These are phyloP conservation scores for Candida albicans DNA, from an alignment of 1,139 yeast genomes.

Conservation along the genomic window DNA sequence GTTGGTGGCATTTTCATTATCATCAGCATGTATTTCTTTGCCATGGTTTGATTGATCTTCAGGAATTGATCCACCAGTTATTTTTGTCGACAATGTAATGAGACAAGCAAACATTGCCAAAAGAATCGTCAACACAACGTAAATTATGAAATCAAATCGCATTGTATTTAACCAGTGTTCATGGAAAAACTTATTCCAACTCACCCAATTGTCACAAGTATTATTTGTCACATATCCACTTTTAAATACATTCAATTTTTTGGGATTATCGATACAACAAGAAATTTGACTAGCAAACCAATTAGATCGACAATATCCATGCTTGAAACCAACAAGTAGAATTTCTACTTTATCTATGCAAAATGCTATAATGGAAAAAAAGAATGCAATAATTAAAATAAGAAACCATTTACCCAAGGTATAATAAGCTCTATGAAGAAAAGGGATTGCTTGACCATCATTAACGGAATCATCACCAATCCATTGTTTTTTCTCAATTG, in stretches of 20 bases:
- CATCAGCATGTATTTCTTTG: background rate
- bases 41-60: conserved; percentile 1
- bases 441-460: conserved; percentile 19
- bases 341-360: conserved; percentile 53
- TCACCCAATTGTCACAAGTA: conserved; percentile 34
- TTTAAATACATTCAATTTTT: conserved; percentile 21
- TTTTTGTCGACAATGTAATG: conserved; percentile 51
- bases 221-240: conserved; percentile 30
- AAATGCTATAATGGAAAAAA: conserved; percentile 53
- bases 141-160: conserved; percentile 37
- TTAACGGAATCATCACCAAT: conserved; percentile 5
- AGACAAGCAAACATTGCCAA: conserved; percentile 50
- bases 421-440: conserved; percentile 26
- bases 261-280: conserved; percentile 35
- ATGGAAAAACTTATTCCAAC: conserved; percentile 43
- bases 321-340: conserved; percentile 52
- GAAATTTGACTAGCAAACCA: conserved; percentile 48
- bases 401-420: conserved; percentile 49
- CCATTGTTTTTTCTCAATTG: conserved; percentile 23
- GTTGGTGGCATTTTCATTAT: background rate
- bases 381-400: conserved; percentile 48
- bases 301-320: conserved; percentile 52
- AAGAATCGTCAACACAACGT: conserved; percentile 38
- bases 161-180: conserved; percentile 19
- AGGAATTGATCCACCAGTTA: conserved; percentile 23